Base-by-base conservation (phyloP, 2,329 filamentous ascomycete species). In the Pleomassaria siparia region DNA sequence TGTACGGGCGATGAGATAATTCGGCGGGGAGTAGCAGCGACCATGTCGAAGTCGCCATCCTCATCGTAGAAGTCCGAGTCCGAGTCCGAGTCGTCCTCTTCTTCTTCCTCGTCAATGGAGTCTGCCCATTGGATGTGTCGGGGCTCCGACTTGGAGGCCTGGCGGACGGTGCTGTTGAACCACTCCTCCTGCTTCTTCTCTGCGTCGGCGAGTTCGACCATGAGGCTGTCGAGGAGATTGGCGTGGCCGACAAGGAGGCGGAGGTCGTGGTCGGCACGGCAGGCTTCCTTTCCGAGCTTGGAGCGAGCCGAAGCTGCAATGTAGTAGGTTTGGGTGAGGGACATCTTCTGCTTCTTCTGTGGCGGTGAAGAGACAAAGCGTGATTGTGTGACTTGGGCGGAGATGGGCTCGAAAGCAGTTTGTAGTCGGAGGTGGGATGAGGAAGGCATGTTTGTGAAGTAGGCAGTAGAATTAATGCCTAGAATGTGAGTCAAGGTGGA, bases 311-410 rank as follows among this genome's bases (percentile, higher is more conserved):
- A 92, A 81, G 96, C 91, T 71, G 94, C 94, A 65, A 97, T 87
- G 79, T 90, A 96, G 87, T 97, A 99, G 53, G 92, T 97, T 77
- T 96, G 91, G 22, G 92, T 95, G 78, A 97, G 87, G 72, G 88
- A 95, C 94, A 97, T 97, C 77, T 87, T 91, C 75, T 91, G 88
- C 77, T 87, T 77, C 72, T 77, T 77, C 54, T 72, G 69, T 47
- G 75, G 71, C 52, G 72, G 72, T 43, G 71, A 62, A 10, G 68
- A 58, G 65, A 73, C 52, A 62, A 72, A 69, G 70, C 70, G 58
- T 43, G 71, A 70, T 64, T 73, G 72, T 44, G 70, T 70, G 35
- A 71, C 73, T 65, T 75, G 68, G 45, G 72, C 72, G 35, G 67
- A 65, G 57, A 76, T 60, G 44, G 75, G 74, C 61, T 76, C 74